Evolutionary conservation across 306 rosid species (phyloP).

Genomic region (Casuarina equisetifolia): DNA sequence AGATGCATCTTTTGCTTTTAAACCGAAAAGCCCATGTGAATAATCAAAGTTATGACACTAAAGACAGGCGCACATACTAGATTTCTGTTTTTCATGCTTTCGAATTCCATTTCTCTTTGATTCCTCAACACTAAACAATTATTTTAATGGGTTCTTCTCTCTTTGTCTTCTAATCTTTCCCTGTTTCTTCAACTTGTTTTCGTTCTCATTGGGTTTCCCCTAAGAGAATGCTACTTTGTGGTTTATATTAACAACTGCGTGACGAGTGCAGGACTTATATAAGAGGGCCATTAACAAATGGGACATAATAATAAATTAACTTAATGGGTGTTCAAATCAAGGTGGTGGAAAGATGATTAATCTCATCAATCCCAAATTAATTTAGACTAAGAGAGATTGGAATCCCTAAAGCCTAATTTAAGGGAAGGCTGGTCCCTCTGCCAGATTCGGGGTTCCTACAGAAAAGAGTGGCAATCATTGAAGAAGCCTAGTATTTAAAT

Average conservation of each 20-base stretch:
- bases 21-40: neutral
- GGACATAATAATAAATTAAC: neutral
- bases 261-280: constrained; percentile 13
- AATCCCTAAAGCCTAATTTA: constrained; percentile 47
- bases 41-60: neutral
- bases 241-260: neutral
- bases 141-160: neutral
- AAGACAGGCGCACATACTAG: neutral
- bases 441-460: constrained; percentile 34
- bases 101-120: neutral
- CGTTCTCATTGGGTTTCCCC: neutral
- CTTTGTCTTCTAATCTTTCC: neutral
- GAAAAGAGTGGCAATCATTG: constrained; percentile 66
- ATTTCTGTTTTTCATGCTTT: neutral
- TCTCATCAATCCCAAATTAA: constrained; percentile 40
- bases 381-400: constrained; percentile 26
- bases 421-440: constrained; percentile 49
- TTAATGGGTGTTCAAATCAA: constrained; percentile 20
- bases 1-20: neutral
- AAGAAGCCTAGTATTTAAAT: constrained; percentile 44
- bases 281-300: constrained; percentile 32
- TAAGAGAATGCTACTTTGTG: neutral
- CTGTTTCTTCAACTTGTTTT: neutral
- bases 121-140: neutral
- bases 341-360: constrained; percentile 48